Conservation (phyloP, 2,329 filamentous ascomycete species). For the Talaromyces sp. region DNA sequence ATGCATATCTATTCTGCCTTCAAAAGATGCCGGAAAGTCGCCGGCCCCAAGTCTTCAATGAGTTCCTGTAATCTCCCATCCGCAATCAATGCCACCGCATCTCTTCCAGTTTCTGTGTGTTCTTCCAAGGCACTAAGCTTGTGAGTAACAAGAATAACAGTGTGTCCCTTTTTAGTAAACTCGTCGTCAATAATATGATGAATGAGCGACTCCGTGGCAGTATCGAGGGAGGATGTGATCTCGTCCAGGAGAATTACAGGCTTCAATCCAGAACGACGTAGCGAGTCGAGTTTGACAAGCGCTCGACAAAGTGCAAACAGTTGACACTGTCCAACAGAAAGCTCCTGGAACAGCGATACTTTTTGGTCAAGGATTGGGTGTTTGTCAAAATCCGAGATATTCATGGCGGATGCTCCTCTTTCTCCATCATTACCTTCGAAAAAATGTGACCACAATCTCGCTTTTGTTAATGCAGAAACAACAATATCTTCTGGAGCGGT, state of each 20-base stretch:
- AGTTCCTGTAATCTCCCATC: conserved; percentile 4
- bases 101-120: not conserved
- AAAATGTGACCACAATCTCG: conserved; percentile 1
- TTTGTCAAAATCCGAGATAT: not conserved
- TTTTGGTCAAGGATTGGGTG: conserved; percentile 1
- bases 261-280: not conserved
- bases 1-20: not conserved
- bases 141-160: conserved; percentile 4
- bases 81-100: conserved; percentile 4
- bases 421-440: not conserved
- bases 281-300: not conserved
- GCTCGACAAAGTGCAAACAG: conserved; percentile 6
- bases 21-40: not conserved
- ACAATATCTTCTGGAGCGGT: not conserved
- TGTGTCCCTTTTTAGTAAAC: not conserved
- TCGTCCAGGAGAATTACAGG: conserved; percentile 5
- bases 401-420: not conserved
- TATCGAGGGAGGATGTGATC: conserved; percentile 5
- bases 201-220: not conserved
- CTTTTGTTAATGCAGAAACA: not conserved
- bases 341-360: conserved; percentile 1
- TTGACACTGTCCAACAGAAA: conserved; percentile 6
- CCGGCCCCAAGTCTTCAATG: not conserved
- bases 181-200: conserved; percentile 1
- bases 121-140: not conserved